phyloP scores from a whole-genome alignment of 768 basidiomycete genomes.

The Leccinum uliginosum region DNA sequence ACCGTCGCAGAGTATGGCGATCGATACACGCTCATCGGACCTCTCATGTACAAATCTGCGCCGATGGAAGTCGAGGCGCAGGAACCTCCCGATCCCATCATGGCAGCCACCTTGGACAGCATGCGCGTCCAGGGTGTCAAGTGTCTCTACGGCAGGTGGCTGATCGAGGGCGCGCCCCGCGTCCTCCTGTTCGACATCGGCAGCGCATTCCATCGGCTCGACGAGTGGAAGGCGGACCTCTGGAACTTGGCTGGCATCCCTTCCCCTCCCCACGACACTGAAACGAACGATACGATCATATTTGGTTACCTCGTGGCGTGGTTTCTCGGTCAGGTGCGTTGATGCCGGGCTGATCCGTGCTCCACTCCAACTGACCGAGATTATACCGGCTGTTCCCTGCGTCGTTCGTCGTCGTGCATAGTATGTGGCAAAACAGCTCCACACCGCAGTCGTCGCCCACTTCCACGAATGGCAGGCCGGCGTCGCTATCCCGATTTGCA shows the following conservation, averaged over 20 bases:
- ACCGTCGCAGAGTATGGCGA: conserved; percentile 95
- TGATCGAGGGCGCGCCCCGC: conserved; percentile 93
- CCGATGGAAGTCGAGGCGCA: conserved; percentile 98
- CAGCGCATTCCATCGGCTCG: conserved; percentile 78
- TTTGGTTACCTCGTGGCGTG: conserved; percentile 98
- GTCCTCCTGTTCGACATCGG: conserved; percentile 96
- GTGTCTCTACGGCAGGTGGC: conserved; percentile 93
- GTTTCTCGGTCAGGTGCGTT: conserved; percentile 95
- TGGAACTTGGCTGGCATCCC: conserved; percentile 99
- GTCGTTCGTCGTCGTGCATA: conserved; percentile 29
- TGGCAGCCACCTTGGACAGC: conserved; percentile 68
- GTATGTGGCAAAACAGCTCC: conserved; percentile 79
- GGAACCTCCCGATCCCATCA: conserved; percentile 78
- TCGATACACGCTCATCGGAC: conserved; percentile 93
- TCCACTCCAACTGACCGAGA: conserved; percentile 2
- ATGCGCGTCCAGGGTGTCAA: conserved; percentile 94
- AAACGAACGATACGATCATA: conserved; percentile 97
- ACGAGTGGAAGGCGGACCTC: conserved; percentile 98
- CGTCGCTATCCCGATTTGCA: conserved; percentile 88
- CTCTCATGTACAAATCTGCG: conserved; percentile 96
- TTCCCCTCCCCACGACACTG: conserved; percentile 91
- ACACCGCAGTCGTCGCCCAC: conserved; percentile 90
- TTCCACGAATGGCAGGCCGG: conserved; percentile 99
- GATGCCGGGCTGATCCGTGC: conserved; percentile 10
- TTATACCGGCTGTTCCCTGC: background rate